These are phyloP conservation scores for Cryptococcus jaspeensis DNA, from an alignment of 1,284 basidiomycete species.

Conservation along the genomic window DNA sequence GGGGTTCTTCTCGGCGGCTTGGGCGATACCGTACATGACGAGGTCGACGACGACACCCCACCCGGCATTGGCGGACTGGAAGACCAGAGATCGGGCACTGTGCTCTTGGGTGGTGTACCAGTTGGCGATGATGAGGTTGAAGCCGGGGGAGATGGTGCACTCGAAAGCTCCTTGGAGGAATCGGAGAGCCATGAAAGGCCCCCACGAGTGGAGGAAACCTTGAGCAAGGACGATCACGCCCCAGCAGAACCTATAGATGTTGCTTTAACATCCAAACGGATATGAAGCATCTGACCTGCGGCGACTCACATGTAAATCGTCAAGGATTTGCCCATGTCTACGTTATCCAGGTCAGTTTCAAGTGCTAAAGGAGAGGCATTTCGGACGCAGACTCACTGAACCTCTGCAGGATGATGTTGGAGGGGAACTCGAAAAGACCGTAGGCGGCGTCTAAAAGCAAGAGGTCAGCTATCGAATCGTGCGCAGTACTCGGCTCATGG, in stretches of 20 bases:
- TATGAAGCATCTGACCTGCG: too few species aligned
- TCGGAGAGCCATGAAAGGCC: slow-evolving; percentile 37
- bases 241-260: slow-evolving; percentile 19
- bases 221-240: slow-evolving; percentile 34
- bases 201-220: slow-evolving; percentile 34
- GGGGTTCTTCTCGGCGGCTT: slow-evolving; percentile 19
- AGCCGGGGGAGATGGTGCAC: slow-evolving; percentile 31
- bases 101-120: slow-evolving; percentile 36
- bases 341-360: too few species aligned
- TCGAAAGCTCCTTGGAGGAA: slow-evolving; percentile 37
- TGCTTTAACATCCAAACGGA: too few species aligned
- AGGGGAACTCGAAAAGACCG: slow-evolving; percentile 36
- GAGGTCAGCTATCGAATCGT: neutral
- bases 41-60: slow-evolving; percentile 29
- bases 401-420: slow-evolving; percentile 35
- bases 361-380: too few species aligned
- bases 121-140: slow-evolving; percentile 25
- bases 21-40: slow-evolving; percentile 32
- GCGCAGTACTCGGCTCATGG: too few species aligned
- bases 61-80: slow-evolving; percentile 27
- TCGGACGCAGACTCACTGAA: slow-evolving; percentile 5
- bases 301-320: neutral
- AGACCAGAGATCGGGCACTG: slow-evolving; percentile 24
- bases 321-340: neutral
- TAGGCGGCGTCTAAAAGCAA: slow-evolving; percentile 36